Base-by-base conservation (phyloP, 805 yeast genomes). In the Zygoascus tannicola region DNA sequence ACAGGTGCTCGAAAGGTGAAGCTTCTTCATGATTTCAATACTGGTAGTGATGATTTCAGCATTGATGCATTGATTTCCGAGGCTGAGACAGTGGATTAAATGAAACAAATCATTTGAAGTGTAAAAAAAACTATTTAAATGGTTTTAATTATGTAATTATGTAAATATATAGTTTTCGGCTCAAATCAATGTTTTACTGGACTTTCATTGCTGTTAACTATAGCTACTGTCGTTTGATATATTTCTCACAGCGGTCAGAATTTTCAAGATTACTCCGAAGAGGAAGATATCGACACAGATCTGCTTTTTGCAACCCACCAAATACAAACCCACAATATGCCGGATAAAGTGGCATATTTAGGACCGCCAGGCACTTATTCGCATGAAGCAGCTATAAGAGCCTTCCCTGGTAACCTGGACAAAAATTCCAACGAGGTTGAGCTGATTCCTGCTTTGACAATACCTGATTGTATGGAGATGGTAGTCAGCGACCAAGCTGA, bases 301-400 rank as follows among this genome's bases (percentile, higher is more conserved):
- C n/a, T n/a, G n/a, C n/a, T n/a, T n/a, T n/a, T n/a, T n/a, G n/a
- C n/a, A n/a, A n/a, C n/a, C n/a, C n/a, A n/a, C n/a, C n/a, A n/a
- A n/a, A n/a, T n/a, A n/a, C n/a, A n/a, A n/a, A n/a, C n/a, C n/a
- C n/a, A n/a, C n/a, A n/a, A n/a, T n/a, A n/a, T n/a, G n/a, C n/a
- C n/a, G n/a, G n/a, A n/a, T 16, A 44, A 38, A 41, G 52, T 62
- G 4, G 86, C 85, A 2, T 90, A 76, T 56, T 64, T 90, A 41
- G 98, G 97, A 0, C 98, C 98, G 0, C 69, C 68, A 41, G 97
- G 97, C 1, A 90, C 97, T 0, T 92, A 86, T 62, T 84, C 97
- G 2, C 94, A 90, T 54, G 94, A 87, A 64, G 92, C 69, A 14
- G 35, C 38, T 4, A 20, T 22, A 38, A 23, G 19, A 12, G 19